Evolutionary conservation across 2,329 filamentous ascomycete species (phyloP).

Genomic region (Cladobotryum mycophilum): DNA sequence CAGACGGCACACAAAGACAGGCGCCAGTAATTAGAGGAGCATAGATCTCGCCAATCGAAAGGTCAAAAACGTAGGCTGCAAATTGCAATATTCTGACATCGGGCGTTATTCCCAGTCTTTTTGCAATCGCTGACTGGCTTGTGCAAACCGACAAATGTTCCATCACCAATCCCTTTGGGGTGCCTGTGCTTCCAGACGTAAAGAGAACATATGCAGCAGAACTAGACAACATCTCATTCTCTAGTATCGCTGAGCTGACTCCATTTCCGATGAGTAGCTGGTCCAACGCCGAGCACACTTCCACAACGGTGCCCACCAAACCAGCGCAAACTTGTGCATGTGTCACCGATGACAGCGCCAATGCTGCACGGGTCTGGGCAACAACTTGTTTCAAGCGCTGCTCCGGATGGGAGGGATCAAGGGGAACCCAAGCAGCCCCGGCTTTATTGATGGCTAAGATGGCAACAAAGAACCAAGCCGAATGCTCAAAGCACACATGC

Average conservation of each 20-base stretch:
- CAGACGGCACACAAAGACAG: constrained; percentile 12
- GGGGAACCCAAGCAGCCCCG: constrained; percentile 5
- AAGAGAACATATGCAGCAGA: constrained; percentile 4
- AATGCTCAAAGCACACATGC: constrained; percentile 5
- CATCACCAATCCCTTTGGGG: constrained; percentile 5
- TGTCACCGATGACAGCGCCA: too few relatives aligned
- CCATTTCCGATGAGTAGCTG: background rate
- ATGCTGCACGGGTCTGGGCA: too few relatives aligned
- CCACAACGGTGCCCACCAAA: background rate
- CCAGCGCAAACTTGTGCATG: constrained; percentile 1
- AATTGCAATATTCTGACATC: constrained; percentile 10
- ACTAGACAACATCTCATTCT: background rate
- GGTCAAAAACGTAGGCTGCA: constrained; percentile 13
- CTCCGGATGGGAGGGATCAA: constrained; percentile 5
- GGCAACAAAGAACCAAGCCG: constrained; percentile 1
- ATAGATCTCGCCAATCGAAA: constrained; percentile 9
- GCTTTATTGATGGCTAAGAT: constrained; percentile 8
- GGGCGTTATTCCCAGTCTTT: background rate
- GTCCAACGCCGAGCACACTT: background rate
- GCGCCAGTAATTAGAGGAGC: constrained; percentile 1
- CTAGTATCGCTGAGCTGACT: background rate
- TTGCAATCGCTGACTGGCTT: background rate
- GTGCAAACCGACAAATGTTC: constrained; percentile 1
- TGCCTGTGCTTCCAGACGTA: constrained; percentile 8
- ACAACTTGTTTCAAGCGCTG: constrained; percentile 6